Conservation (phyloP, 805 yeast species). For the Candida tibetensis region DNA sequence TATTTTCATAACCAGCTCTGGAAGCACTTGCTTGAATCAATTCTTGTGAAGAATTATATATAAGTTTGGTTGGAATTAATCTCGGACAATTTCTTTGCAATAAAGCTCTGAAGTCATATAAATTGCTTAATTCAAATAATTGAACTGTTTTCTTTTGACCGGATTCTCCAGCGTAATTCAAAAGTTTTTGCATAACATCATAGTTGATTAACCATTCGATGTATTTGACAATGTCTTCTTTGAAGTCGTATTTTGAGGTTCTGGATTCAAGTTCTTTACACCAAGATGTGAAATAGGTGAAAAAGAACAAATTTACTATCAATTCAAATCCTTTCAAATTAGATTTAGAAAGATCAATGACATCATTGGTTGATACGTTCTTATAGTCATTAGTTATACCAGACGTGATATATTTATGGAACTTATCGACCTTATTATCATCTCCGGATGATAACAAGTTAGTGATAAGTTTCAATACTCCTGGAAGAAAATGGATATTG, state of each 20-base stretch:
- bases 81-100: constrained; percentile 66
- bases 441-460: constrained; percentile 40
- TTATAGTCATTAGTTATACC: constrained; percentile 24
- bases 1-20: constrained; percentile 24
- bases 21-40: constrained; percentile 25
- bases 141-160: constrained; percentile 31
- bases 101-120: constrained; percentile 64
- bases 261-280: constrained; percentile 51
- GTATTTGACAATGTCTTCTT: constrained; percentile 54
- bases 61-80: constrained; percentile 49
- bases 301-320: constrained; percentile 46
- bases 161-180: constrained; percentile 61
- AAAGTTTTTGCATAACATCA: constrained; percentile 70
- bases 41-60: constrained; percentile 44
- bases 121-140: constrained; percentile 42
- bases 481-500: constrained; percentile 62
- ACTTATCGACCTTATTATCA: constrained; percentile 29
- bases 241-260: constrained; percentile 48
- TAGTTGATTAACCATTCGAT: constrained; percentile 55
- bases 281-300: constrained; percentile 63
- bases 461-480: constrained; percentile 46
- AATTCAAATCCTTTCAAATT: constrained; percentile 37
- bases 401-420: constrained; percentile 41
- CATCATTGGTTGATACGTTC: constrained; percentile 15
- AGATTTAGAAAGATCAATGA: constrained; percentile 32